phyloP scores from a whole-genome alignment of 1,284 basidiomycete genomes.

The Tausonia pullulans region DNA sequence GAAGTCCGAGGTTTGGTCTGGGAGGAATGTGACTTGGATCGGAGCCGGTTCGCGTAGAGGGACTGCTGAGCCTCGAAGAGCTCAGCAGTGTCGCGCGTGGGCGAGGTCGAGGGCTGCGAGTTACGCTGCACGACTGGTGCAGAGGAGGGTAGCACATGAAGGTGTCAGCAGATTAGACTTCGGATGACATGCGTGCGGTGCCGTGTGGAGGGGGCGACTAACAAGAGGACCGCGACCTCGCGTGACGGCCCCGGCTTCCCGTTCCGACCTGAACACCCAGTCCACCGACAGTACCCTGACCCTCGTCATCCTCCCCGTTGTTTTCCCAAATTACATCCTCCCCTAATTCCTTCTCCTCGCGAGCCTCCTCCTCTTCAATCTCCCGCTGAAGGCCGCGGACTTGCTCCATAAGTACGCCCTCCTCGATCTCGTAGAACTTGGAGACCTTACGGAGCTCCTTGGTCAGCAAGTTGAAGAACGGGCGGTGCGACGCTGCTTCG shows the following conservation, averaged over 20 bases:
- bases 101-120: no score
- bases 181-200: no score
- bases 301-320: slow-evolving; percentile 18
- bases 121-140: no score
- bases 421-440: slow-evolving; percentile 67
- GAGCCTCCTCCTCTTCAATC: slow-evolving; percentile 53
- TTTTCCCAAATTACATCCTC: slow-evolving; percentile 18
- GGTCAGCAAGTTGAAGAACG: slow-evolving; percentile 67
- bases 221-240: background rate
- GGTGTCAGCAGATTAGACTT: no score
- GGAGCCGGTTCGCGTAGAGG: slow-evolving; percentile 6
- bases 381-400: slow-evolving; percentile 55
- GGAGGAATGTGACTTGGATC: background rate
- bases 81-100: slow-evolving; percentile 11
- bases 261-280: background rate
- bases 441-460: slow-evolving; percentile 73
- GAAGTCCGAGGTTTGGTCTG: background rate
- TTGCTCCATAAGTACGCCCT: slow-evolving; percentile 56
- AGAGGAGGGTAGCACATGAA: no score
- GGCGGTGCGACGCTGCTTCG: slow-evolving; percentile 45
- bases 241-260: background rate
- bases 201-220: no score
- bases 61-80: slow-evolving; percentile 16
- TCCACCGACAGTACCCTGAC: slow-evolving; percentile 17
- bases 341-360: slow-evolving; percentile 40